These are phyloP conservation scores for Candida krabiensis DNA, from an alignment of 805 yeast species.

Conservation along the genomic window DNA sequence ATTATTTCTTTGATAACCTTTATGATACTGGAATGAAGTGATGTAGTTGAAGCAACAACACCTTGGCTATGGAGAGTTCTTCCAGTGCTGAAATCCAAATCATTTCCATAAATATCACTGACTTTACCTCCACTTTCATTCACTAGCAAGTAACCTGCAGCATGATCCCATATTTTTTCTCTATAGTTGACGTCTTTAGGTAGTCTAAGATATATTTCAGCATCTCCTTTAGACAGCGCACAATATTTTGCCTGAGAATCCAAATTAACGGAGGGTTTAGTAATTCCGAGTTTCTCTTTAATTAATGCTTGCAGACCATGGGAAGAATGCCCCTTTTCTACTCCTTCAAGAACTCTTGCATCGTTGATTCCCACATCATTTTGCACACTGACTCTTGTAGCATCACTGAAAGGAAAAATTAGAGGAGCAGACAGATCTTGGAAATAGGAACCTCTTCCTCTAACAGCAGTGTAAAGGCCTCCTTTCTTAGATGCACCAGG, in stretches of 20 bases:
- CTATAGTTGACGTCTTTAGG: slow-evolving; percentile 76
- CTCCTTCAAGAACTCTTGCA: slow-evolving; percentile 84
- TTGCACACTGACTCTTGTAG: slow-evolving; percentile 49
- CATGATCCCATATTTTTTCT: slow-evolving; percentile 99
- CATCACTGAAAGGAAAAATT: slow-evolving; percentile 37
- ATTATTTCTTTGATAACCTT: slow-evolving; percentile 42
- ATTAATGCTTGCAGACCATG: slow-evolving; percentile 82
- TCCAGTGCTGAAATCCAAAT: slow-evolving; percentile 82
- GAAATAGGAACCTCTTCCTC: slow-evolving; percentile 67
- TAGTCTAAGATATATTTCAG: slow-evolving; percentile 86
- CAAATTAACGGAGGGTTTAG: slow-evolving; percentile 62
- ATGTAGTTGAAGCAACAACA: slow-evolving; percentile 76
- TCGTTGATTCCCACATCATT: slow-evolving; percentile 43
- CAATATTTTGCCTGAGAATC: slow-evolving; percentile 98
- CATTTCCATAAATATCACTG: slow-evolving; percentile 75
- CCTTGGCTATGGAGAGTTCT: slow-evolving; percentile 83
- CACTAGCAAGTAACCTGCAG: slow-evolving; percentile 87
- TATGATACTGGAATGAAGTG: slow-evolving; percentile 50
- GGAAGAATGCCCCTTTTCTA: slow-evolving; percentile 92
- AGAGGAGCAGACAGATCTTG: slow-evolving; percentile 38
- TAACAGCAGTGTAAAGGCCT: slow-evolving; percentile 72
- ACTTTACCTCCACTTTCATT: slow-evolving; percentile 91
- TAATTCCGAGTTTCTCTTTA: slow-evolving; percentile 62
- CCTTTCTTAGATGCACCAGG: slow-evolving; percentile 47
- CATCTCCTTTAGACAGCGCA: slow-evolving; percentile 84